Evolutionary conservation across 2,329 filamentous ascomycete genomes (phyloP).

Genomic region (Diaporthe sp.): DNA sequence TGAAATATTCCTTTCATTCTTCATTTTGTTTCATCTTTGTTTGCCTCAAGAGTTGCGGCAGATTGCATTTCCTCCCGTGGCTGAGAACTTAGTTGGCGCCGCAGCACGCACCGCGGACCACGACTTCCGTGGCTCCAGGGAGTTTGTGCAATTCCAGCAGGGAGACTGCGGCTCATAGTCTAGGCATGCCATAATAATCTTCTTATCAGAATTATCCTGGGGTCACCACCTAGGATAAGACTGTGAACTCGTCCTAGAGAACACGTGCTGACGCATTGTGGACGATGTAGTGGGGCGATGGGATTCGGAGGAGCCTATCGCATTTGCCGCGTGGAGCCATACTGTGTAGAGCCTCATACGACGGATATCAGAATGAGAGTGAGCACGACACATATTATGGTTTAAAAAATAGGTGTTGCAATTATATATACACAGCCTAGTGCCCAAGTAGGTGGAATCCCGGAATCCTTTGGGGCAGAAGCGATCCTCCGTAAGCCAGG

Average conservation of each 20-base stretch:
- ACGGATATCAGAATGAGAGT: background rate
- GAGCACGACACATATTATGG: background rate
- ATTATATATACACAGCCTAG: background rate
- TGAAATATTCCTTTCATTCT: background rate
- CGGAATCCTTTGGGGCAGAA: constrained; percentile 3
- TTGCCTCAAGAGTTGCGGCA: too few species aligned
- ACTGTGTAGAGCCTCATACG: background rate
- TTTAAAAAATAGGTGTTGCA: background rate
- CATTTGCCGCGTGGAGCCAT: background rate
- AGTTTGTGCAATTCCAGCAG: background rate
- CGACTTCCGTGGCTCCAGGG: background rate
- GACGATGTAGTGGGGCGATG: background rate
- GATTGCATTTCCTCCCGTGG: background rate
- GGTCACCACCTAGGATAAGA: background rate
- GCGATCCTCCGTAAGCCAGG: constrained; percentile 6
- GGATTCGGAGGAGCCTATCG: background rate
- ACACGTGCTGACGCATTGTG: background rate
- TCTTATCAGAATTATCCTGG: background rate
- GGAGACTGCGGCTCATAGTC: too few species aligned
- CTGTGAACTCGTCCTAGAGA: background rate
- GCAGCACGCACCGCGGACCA: background rate
- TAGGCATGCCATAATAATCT: background rate
- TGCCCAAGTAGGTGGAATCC: background rate
- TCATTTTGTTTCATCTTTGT: too few species aligned
- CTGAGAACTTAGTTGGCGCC: background rate